These are phyloP conservation scores for Ensete glaucum DNA, from an alignment of 176 grass and related monocot species.

Conservation along the genomic window DNA sequence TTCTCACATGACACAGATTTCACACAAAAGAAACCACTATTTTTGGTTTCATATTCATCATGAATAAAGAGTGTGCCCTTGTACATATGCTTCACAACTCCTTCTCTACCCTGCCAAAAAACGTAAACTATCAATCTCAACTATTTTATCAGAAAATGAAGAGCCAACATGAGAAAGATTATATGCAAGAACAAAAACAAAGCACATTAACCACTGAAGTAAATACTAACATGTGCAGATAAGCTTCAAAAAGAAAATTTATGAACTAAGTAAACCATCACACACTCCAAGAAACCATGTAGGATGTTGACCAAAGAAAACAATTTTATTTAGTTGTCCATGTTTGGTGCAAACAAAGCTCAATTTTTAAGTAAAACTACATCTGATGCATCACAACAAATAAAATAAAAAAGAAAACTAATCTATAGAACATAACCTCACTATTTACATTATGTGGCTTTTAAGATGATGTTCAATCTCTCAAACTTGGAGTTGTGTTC, in stretches of 20 bases:
- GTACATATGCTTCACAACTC: slow-evolving; percentile 87
- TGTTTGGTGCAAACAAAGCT: background rate
- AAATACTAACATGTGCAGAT: background rate
- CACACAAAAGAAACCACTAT: slow-evolving; percentile 74
- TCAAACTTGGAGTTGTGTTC: background rate
- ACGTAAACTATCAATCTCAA: slow-evolving; percentile 13
- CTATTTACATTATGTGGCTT: background rate
- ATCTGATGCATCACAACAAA: no score
- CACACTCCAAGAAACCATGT: background rate
- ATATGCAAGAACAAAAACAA: background rate
- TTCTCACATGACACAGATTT: slow-evolving; percentile 64
- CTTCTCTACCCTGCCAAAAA: slow-evolving; percentile 70
- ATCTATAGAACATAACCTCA: background rate
- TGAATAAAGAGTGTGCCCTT: slow-evolving; percentile 78
- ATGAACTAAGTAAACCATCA: background rate
- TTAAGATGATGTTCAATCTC: background rate
- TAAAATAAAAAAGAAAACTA: background rate
- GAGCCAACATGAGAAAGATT: background rate
- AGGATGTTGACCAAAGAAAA: background rate
- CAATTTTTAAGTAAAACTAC: background rate
- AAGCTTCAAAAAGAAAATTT: background rate
- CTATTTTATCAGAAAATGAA: background rate
- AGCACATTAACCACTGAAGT: background rate
- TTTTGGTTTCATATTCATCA: slow-evolving; percentile 69
- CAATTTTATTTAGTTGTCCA: background rate